Conservation (phyloP, 2,329 filamentous ascomycete species). For the Penicillium sp. region DNA sequence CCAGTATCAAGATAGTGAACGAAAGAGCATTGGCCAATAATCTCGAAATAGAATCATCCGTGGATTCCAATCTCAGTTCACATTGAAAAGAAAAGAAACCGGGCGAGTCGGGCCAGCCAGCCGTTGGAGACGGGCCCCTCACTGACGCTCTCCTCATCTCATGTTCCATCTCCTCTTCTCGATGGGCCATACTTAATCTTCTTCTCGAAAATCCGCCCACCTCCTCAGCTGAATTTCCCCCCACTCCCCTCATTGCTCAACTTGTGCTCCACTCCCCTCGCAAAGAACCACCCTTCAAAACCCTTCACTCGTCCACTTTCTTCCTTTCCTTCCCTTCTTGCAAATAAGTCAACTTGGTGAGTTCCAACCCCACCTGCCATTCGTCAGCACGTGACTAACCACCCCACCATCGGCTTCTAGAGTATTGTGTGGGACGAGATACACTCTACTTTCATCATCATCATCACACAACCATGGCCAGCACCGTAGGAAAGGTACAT, state of each 20-base stretch:
- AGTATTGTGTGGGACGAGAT: not conserved
- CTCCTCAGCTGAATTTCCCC: conserved; percentile 9
- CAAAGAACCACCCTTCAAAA: conserved; percentile 21
- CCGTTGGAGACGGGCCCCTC: conserved; percentile 24
- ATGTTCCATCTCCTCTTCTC: conserved; percentile 13
- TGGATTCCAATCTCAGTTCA: not conserved
- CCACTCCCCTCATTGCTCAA: conserved; percentile 7
- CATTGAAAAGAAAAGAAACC: not conserved
- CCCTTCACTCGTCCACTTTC: conserved; percentile 13
- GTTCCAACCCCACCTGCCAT: conserved; percentile 12
- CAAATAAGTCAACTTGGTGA: conserved; percentile 23
- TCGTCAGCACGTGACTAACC: not conserved
- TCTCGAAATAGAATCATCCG: not conserved
- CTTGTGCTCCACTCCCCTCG: conserved; percentile 1
- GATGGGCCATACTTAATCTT: conserved; percentile 9
- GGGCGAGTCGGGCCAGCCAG: conserved; percentile 11
- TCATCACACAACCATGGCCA: conserved; percentile 49
- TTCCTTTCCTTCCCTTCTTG: conserved; percentile 21
- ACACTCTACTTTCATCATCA: not conserved
- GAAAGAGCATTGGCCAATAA: not conserved
- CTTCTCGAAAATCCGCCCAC: conserved; percentile 4
- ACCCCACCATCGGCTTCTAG: not conserved
- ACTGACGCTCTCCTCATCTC: conserved; percentile 8
- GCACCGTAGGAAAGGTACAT: conserved; percentile 61
- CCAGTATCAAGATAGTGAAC: not conserved